Percentiles rank a stretch among this genome's conserved stretches.
Conservation (phyloP, 2,329 filamentous ascomycete genomes). For the Penicillium occitanis region DNA sequence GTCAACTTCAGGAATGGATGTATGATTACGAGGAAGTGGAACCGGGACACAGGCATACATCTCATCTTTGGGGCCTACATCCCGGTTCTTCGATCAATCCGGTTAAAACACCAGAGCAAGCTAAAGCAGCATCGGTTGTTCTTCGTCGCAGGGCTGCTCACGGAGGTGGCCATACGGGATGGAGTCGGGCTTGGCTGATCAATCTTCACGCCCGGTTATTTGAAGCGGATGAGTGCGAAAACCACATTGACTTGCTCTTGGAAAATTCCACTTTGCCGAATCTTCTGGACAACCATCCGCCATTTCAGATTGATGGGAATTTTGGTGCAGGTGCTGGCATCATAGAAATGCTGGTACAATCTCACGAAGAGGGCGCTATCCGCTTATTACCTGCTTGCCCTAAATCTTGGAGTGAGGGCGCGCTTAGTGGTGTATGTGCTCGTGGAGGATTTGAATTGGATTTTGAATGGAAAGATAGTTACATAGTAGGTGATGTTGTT, state of each 20-base stretch:
- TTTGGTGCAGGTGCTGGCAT: constrained; percentile 49
- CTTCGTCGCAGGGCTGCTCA: constrained; percentile 25
- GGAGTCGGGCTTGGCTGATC: constrained; percentile 53
- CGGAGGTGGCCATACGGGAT: constrained; percentile 48
- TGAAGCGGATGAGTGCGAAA: constrained; percentile 43
- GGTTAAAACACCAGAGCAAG: not conserved
- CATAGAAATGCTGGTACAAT: constrained; percentile 47
- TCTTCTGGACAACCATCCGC: constrained; percentile 48
- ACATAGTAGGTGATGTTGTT: constrained; percentile 1
- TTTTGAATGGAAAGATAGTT: constrained; percentile 34
- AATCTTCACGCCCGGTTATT: constrained; percentile 48
- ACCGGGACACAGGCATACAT: constrained; percentile 53
- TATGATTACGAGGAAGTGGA: constrained; percentile 43
- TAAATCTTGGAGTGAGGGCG: constrained; percentile 32
- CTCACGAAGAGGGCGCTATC: constrained; percentile 32
- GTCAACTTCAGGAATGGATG: constrained; percentile 35
- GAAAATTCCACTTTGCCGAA: constrained; percentile 47
- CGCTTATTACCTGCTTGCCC: constrained; percentile 40
- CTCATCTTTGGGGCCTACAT: constrained; percentile 26
- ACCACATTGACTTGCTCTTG: constrained; percentile 43
- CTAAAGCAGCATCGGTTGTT: constrained; percentile 24
- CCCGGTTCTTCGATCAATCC: not conserved
- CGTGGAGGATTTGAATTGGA: constrained; percentile 38
- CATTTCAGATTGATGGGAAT: constrained; percentile 53
- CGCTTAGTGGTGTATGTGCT: constrained; percentile 34